Evolutionary conservation across 441 rosid genomes (phyloP), one percentile per base, ranked within the genome.

Genomic region (Erodium moschatum): DNA sequence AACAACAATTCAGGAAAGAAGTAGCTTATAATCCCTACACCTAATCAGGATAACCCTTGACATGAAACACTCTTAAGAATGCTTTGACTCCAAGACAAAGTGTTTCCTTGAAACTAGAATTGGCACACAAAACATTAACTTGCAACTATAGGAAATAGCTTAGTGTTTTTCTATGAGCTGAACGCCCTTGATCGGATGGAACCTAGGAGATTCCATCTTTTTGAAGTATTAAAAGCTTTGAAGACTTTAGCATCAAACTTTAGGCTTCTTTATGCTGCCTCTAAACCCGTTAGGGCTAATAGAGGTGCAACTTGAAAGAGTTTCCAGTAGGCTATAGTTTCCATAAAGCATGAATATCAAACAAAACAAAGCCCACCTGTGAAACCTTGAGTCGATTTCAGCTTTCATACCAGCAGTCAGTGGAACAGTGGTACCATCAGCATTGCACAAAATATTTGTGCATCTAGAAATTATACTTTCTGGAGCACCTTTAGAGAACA

Each of bases 401-500:
- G 87, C 86, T 69, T 85, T 87, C 72, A 84, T 73, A 60, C 72
- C 78, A 74, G 88, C 78, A 69, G 94, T 90, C 73, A 94, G 66
- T 71, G 96, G 96, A 84, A 80, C 78, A 74, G 84, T 85, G 73
- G 90, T 86, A 62, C 97, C 97, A 85, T 87, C 92, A 65, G 73
- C 77, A 81, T 94, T 87, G 82, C 97, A 88, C 54, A 91, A 91
- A 74, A 89, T 76, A 79, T 72, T 82, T n/a, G 96, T 78, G 78
- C 99, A 91, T 76, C 97, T 86, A 72, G 97, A 84, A 73, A 91
- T 72, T 72, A 94, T 84, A 79, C 91, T 88, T 78, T 94, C 99
- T 62, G 99, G 97, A 82, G 99, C 97, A 81, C 99, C 99, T 83
- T 94, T 94, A 3, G 96, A 87, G 75, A 91, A 91, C 90, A 94